Evolutionary conservation across 2,329 filamentous ascomycete genomes (phyloP).

Genomic region (Sarocladiaceae sp.): DNA sequence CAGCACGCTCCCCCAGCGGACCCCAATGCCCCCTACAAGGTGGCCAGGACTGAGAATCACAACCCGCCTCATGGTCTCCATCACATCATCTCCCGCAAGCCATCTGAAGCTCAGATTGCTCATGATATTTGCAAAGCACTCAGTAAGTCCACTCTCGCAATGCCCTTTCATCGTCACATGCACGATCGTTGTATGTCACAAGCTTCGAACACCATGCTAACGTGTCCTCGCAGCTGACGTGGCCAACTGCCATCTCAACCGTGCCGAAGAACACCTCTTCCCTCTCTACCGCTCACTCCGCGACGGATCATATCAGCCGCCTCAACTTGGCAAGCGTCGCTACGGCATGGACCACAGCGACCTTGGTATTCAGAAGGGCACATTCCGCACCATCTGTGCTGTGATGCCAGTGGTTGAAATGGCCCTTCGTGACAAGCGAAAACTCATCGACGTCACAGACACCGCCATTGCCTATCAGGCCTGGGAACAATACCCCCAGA

Average conservation of each 20-base stretch:
- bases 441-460: background rate
- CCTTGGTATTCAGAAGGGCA: background rate
- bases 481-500: background rate
- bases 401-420: background rate
- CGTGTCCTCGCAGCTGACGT: background rate
- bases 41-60: background rate
- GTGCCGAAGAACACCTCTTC: background rate
- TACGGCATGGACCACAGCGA: background rate
- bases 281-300: background rate
- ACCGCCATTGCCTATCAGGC: slow-evolving; percentile 5
- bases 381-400: background rate
- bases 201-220: background rate
- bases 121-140: background rate
- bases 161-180: background rate
- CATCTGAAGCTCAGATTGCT: background rate
- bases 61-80: background rate
- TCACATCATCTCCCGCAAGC: background rate
- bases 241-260: background rate
- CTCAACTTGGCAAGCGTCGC: background rate
- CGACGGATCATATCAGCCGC: background rate
- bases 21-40: background rate
- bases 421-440: background rate
- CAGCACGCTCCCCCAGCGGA: background rate
- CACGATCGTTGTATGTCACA: background rate
- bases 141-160: background rate